These are phyloP conservation scores for Fusarium setosum DNA, from an alignment of 2,329 filamentous ascomycete species.

Conservation along the genomic window DNA sequence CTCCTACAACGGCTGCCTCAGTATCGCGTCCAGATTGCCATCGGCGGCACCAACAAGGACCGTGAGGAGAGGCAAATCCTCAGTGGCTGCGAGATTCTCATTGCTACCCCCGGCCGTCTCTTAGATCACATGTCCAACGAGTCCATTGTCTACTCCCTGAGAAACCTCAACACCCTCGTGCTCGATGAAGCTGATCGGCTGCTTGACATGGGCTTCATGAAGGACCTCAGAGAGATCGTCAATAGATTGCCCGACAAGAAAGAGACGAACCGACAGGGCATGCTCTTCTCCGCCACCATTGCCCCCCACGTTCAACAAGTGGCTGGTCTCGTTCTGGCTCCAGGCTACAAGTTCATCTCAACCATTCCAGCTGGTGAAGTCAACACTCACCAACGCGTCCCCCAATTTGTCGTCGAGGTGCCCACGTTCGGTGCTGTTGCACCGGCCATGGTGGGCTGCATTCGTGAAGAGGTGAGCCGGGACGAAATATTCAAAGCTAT, in stretches of 20 bases:
- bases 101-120: constrained; percentile 83
- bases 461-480: constrained; percentile 57
- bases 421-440: constrained; percentile 77
- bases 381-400: constrained; percentile 80
- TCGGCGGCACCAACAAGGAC: constrained; percentile 82
- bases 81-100: constrained; percentile 80
- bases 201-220: constrained; percentile 87
- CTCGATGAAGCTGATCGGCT: constrained; percentile 87
- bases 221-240: constrained; percentile 81
- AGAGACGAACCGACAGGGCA: constrained; percentile 73
- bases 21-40: constrained; percentile 81
- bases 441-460: constrained; percentile 67
- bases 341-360: constrained; percentile 82
- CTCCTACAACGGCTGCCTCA: constrained; percentile 78
- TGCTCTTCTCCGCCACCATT: constrained; percentile 89
- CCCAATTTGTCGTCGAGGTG: constrained; percentile 76
- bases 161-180: constrained; percentile 79
- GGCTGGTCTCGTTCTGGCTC: constrained; percentile 75
- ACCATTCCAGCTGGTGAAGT: constrained; percentile 81
- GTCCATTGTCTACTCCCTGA: constrained; percentile 74
- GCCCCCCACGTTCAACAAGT: constrained; percentile 82
- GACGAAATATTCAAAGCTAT: constrained; percentile 81
- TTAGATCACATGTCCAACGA: constrained; percentile 83
- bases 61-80: constrained; percentile 78
- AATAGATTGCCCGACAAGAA: constrained; percentile 73